A percentile compares a stretch with the other conserved stretches of the same genome.
phyloP scores from a whole-genome alignment of 2,329 filamentous ascomycete genomes.

The Laburnicola sp. region DNA sequence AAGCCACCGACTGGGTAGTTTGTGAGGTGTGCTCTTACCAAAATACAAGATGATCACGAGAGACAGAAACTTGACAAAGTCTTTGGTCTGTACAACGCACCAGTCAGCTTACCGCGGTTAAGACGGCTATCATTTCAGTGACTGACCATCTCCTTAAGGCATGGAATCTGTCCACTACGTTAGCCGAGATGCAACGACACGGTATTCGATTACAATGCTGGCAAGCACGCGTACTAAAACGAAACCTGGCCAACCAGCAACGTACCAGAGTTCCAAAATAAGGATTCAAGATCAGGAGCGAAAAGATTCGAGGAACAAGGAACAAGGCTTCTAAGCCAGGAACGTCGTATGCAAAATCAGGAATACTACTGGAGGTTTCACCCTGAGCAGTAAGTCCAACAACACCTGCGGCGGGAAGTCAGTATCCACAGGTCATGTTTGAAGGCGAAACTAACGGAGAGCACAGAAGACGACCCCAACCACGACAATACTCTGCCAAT shows the following conservation, averaged over 20 bases:
- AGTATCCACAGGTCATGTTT: neutral
- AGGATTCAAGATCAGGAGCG: constrained; percentile 80
- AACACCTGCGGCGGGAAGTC: constrained; percentile 56
- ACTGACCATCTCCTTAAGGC: constrained; percentile 82
- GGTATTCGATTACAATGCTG: too few relatives aligned
- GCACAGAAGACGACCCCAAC: constrained; percentile 72
- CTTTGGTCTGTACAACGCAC: constrained; percentile 62
- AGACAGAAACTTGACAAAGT: constrained; percentile 81
- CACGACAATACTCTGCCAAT: constrained; percentile 61
- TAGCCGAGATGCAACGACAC: constrained; percentile 12
- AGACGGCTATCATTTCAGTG: neutral
- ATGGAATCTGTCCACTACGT: constrained; percentile 65
- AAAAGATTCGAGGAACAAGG: constrained; percentile 84
- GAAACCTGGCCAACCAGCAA: neutral
- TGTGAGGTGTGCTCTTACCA: constrained; percentile 48
- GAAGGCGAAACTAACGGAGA: constrained; percentile 59
- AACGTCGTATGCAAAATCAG: constrained; percentile 84
- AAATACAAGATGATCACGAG: constrained; percentile 81
- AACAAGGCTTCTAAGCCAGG: constrained; percentile 85
- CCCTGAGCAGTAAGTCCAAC: constrained; percentile 62
- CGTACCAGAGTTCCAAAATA: constrained; percentile 79
- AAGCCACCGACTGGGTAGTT: neutral
- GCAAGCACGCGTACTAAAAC: too few relatives aligned
- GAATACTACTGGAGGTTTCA: constrained; percentile 60
- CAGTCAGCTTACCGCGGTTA: constrained; percentile 8